Base-by-base conservation (phyloP, 352 stramenopile genomes). In the Aphanomyces euteiches region DNA sequence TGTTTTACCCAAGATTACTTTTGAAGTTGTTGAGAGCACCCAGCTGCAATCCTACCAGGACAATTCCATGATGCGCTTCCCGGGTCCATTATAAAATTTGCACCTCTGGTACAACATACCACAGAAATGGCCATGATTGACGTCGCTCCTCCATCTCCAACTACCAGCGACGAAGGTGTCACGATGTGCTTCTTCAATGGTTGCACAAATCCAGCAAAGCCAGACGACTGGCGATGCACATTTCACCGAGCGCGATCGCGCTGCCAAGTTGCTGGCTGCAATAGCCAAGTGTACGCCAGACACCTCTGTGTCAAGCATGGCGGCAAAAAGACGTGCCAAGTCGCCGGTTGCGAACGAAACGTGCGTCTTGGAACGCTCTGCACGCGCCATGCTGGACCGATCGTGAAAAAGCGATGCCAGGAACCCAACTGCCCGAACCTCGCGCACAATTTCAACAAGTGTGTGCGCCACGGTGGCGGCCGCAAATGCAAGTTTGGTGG, bases 271-370 rank as follows among this genome's bases (percentile, higher is more conserved):
- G 60, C 50, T 12, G 13, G 17, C 47, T 67, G 60, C 47, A 41
- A 54, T 34, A 56, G 21, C 47, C 60, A 67, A 67, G 60, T 67
- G 12, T 67, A 67, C 21, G 60, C 60, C 6, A 19, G 60, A 19
- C 28, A 41, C 19, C 47, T 67, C 21, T 67, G 60, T 21, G 60
- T 67, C 34, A 37, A 41, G n/a, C 60, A 67, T 19, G 60, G 60
- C 34, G 60, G 60, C 47, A 67, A 67, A 37, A 67, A 67, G 60
- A 37, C 50, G 47, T 67, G 60, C 47, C 60, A 54, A 7, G 43
- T 57, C 4, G 37, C 4, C n/a, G 47, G 28, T 19, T 67, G 60
- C 47, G 28, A 19, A 7, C 28, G 28, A 3, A 67, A 67, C 21
- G 60, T 41, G 10, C 36, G 60, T 38, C 60, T 67, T 0, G 60